Base-by-base conservation (phyloP, 768 basidiomycete species). In the Kwoniella dendrophila region DNA sequence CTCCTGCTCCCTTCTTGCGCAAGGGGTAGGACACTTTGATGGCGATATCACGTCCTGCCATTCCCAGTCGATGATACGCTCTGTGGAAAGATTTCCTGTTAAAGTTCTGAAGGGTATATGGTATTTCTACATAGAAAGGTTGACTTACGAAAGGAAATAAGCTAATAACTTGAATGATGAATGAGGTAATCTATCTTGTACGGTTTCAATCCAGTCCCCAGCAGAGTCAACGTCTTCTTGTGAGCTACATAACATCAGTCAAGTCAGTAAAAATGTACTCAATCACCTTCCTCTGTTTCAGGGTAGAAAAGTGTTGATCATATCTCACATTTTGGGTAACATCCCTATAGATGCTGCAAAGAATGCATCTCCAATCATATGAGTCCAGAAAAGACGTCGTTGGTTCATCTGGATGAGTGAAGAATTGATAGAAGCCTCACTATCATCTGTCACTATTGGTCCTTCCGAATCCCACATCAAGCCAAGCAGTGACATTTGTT, bases 391-490 rank as follows among this genome's bases (percentile, higher is more conserved):
- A 22, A 72, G 12, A 4, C 70, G 54, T 40, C 70, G 26, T 26
- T 72, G 68, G 36, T 64, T 69, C 62, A 72, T 64, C 27, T 61
- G 56, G 32, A 64, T 24, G 29, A 64, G 64, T 11, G 56, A 29
- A 20, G 38, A 20, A 20, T 41, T 58, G 18, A 63, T 32, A 10
- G 53, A 48, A 0, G 66, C 20, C 30, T 69, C 70, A 11, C 47
- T 45, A 7, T 33, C 36, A 52, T 72, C 65, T 5, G 49, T 44
- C 18, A 56, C 27, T 22, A 72, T 64, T 2, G 59, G 58, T 22
- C 50, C 56, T 12, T 53, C 43, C 14, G 67, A 43, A 38, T 59
- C 55, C 70, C 70, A 72, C 58, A 66, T 69, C 24, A 72, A 52
- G 11, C 57, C 49, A 16, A 72, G 53, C 6, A 69, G 14, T 6